Percentiles rank a stretch among this genome's conserved stretches.
Evolutionary conservation across 176 grass and related monocot genomes (phyloP).

Genomic region (Carex kokanica): DNA sequence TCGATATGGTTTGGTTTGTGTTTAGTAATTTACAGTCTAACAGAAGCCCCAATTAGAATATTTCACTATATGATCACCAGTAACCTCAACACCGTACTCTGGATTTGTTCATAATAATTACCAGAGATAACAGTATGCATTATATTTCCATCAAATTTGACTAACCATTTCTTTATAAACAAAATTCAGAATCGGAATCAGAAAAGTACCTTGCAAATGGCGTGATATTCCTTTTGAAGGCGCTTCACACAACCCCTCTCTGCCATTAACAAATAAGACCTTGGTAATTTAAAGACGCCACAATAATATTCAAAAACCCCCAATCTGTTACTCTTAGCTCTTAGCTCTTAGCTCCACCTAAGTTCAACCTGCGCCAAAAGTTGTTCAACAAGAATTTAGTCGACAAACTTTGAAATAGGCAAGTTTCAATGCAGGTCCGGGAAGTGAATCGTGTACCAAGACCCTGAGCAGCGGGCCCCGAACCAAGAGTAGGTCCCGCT

Average conservation of each 20-base stretch:
- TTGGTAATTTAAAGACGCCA: not conserved
- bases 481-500: not conserved
- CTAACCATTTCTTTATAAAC: not conserved
- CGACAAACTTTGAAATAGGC: not conserved
- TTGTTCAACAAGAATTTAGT: constrained; percentile 17
- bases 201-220: constrained; percentile 77
- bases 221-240: constrained; percentile 97
- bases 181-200: not conserved
- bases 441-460: not conserved
- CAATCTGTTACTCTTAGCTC: not conserved
- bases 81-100: not conserved
- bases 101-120: not conserved
- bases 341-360: constrained; percentile 20
- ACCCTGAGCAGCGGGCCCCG: not conserved
- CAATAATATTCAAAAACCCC: constrained; percentile 9
- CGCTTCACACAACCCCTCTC: constrained; percentile 91
- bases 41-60: not conserved
- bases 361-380: constrained; percentile 18
- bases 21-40: not conserved
- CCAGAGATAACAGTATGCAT: not conserved
- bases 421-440: not conserved
- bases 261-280: constrained; percentile 42
- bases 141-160: not conserved
- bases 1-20: not conserved
- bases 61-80: not conserved